phyloP scores from a whole-genome alignment of 208 protist genomes.

The Wallacemonas sp. region DNA sequence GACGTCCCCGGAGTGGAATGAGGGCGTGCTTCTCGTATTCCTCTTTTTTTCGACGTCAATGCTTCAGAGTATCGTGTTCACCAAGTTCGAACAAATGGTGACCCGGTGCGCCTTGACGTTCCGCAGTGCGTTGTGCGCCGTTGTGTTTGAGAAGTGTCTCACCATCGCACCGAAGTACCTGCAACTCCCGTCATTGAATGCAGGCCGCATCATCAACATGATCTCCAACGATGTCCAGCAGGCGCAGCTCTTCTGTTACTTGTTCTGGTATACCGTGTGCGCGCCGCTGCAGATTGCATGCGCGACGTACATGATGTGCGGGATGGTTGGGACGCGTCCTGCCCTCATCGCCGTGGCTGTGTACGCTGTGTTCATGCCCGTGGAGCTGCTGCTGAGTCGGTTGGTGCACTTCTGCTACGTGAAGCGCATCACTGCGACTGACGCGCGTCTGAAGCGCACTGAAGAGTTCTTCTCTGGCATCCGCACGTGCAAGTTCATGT shows the following conservation, averaged over 20 bases:
- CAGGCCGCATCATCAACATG: conserved; percentile 88
- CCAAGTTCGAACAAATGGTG: conserved; percentile 49
- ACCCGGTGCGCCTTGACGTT: conserved; percentile 36
- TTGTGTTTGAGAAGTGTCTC: conserved; percentile 81
- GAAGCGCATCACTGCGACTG: conserved; percentile 42
- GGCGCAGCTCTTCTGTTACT: conserved; percentile 35
- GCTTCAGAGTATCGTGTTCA: conserved; percentile 29
- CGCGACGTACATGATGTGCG: conserved; percentile 38
- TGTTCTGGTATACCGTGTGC: conserved; percentile 54
- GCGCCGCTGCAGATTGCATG: conserved; percentile 56
- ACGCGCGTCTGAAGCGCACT: conserved; percentile 82
- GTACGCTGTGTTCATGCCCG: conserved; percentile 32
- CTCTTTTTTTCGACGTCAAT: conserved; percentile 26
- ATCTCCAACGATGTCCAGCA: conserved; percentile 67
- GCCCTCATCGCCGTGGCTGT: conserved; percentile 60
- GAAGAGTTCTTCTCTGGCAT: conserved; percentile 91
- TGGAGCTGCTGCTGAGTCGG: conserved; percentile 6
- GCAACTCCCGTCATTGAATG: conserved; percentile 64
- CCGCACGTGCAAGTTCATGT: conserved; percentile 90
- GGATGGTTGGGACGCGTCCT: conserved; percentile 56
- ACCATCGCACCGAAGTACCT: conserved; percentile 30
- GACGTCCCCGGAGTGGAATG: conserved; percentile 10
- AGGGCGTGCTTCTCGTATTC: conserved; percentile 32
- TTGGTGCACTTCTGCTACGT: conserved; percentile 19
- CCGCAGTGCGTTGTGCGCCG: conserved; percentile 47